Evolutionary conservation across 495 filamentous ascomycete genomes (phyloP).

Genomic region (Penicillium macrosclerotiorum): DNA sequence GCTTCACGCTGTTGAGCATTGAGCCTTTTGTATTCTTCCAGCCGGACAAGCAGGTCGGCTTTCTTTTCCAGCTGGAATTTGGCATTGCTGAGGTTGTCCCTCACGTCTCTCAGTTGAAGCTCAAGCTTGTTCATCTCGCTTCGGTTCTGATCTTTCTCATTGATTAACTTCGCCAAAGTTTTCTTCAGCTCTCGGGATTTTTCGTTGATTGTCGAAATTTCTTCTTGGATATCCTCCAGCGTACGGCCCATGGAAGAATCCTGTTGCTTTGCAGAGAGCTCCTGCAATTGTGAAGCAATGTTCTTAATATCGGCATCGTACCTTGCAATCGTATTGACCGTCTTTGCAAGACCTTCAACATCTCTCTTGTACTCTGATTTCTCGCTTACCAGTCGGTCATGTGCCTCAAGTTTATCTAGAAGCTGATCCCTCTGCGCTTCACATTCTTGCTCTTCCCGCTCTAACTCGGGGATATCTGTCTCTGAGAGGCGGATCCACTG

Average conservation of each 20-base stretch:
- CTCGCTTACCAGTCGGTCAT: constrained; percentile 67
- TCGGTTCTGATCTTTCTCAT: constrained; percentile 69
- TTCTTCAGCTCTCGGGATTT: constrained; percentile 61
- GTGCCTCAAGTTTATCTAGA: constrained; percentile 65
- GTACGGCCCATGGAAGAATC: constrained; percentile 61
- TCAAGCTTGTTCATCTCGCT: constrained; percentile 67
- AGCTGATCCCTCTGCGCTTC: constrained; percentile 56
- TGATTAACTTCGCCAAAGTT: constrained; percentile 58
- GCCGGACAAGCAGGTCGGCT: constrained; percentile 58
- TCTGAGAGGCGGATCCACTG: constrained; percentile 65
- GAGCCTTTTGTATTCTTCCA: constrained; percentile 68
- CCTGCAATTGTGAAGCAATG: constrained; percentile 66
- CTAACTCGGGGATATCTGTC: constrained; percentile 67
- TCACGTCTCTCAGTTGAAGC: constrained; percentile 65
- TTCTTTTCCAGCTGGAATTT: constrained; percentile 77
- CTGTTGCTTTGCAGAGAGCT: constrained; percentile 68
- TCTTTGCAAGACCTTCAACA: constrained; percentile 69
- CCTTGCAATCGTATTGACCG: constrained; percentile 72
- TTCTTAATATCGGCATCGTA: constrained; percentile 67
- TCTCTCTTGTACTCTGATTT: constrained; percentile 66
- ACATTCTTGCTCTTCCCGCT: constrained; percentile 56
- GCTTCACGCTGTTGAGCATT: constrained; percentile 65
- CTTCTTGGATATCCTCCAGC: constrained; percentile 78
- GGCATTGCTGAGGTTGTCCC: constrained; percentile 64
- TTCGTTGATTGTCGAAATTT: constrained; percentile 66